Percentiles rank a stretch among this genome's conserved stretches.
Conservation (phyloP, 805 yeast species). For the Saccharomycodes ludwigii region DNA sequence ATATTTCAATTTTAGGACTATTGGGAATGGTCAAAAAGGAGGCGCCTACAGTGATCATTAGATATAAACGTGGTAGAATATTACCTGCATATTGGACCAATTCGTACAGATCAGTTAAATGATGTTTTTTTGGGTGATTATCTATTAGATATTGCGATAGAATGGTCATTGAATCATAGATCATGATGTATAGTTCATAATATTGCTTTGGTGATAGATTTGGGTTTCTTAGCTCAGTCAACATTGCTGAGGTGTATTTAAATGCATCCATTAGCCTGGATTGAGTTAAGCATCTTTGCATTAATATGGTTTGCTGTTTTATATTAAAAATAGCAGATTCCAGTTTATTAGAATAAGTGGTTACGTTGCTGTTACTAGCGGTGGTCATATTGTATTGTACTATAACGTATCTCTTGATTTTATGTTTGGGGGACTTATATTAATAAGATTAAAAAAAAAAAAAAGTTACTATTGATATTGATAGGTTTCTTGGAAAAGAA, state of each 20-base stretch:
- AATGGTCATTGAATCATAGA: slow-evolving; percentile 68
- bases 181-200: slow-evolving; percentile 78
- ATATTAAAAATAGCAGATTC: slow-evolving; percentile 28
- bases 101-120: slow-evolving; percentile 80
- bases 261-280: slow-evolving; percentile 75
- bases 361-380: too few species aligned
- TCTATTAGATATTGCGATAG: slow-evolving; percentile 54
- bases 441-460: too few species aligned
- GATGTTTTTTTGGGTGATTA: slow-evolving; percentile 54
- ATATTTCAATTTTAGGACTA: slow-evolving; percentile 72
- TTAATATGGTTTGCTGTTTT: slow-evolving; percentile 55
- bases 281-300: slow-evolving; percentile 63
- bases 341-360: slow-evolving; percentile 16
- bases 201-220: slow-evolving; percentile 77
- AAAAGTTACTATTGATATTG: neutral
- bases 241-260: slow-evolving; percentile 71
- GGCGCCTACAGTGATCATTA: slow-evolving; percentile 93
- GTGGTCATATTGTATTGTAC: too few species aligned
- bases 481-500: neutral
- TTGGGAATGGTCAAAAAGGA: slow-evolving; percentile 69
- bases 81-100: slow-evolving; percentile 92
- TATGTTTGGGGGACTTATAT: neutral
- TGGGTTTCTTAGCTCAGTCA: slow-evolving; percentile 71
- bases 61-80: slow-evolving; percentile 79
- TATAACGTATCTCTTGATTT: too few species aligned